phyloP scores from a whole-genome alignment of 2,329 filamentous ascomycete species.

The Pseudopyricularia javanii region DNA sequence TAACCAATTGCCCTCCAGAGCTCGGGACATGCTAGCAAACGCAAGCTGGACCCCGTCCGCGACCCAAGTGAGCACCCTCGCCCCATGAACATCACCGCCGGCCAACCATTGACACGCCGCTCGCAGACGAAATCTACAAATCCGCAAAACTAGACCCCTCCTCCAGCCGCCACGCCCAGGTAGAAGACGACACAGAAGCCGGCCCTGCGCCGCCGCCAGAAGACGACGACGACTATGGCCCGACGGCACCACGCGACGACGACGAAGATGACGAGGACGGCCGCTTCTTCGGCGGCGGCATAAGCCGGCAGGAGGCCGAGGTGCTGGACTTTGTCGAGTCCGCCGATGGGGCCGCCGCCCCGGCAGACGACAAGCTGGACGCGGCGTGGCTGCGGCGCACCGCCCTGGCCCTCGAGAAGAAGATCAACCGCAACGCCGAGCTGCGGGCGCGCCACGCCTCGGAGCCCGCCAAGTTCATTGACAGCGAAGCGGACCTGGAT shows the following conservation, averaged over 20 bases:
- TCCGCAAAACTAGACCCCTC: conserved; percentile 38
- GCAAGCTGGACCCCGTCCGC: conserved; percentile 48
- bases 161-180: conserved; percentile 29
- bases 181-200: conserved; percentile 30
- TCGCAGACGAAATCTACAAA: conserved; percentile 50
- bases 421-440: conserved; percentile 82
- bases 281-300: conserved; percentile 87
- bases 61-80: conserved; percentile 43
- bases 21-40: conserved; percentile 40
- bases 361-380: conserved; percentile 62
- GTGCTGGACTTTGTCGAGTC: conserved; percentile 78
- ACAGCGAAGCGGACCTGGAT: conserved; percentile 79
- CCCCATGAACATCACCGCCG: not conserved
- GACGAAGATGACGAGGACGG: conserved; percentile 72
- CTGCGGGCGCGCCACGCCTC: conserved; percentile 73
- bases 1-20: conserved; percentile 14
- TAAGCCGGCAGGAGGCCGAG: conserved; percentile 67
- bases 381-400: conserved; percentile 70
- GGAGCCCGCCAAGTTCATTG: conserved; percentile 73
- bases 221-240: conserved; percentile 30
- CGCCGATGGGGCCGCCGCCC: conserved; percentile 32
- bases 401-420: conserved; percentile 76
- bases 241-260: conserved; percentile 33
- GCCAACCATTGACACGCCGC: not conserved
- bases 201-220: conserved; percentile 35